These are phyloP conservation scores for Blastobotrys arbuscula DNA, from an alignment of 1,139 yeast species.

Conservation along the genomic window DNA sequence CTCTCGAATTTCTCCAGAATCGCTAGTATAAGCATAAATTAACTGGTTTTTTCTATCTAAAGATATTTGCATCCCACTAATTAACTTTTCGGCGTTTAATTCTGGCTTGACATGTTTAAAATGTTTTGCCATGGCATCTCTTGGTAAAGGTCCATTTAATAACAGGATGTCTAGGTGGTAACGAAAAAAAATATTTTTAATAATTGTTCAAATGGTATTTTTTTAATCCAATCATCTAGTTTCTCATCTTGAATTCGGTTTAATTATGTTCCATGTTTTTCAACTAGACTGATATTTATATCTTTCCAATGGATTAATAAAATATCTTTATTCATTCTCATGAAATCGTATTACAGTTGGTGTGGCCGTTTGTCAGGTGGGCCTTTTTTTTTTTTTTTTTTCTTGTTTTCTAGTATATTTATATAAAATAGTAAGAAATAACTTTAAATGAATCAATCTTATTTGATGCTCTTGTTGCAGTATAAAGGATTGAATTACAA, in stretches of 20 bases:
- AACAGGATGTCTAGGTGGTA: neutral
- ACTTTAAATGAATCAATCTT: too few relatives aligned
- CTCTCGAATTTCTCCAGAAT: neutral
- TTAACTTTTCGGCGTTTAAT: neutral
- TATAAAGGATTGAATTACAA: too few relatives aligned
- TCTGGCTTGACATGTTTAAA: neutral
- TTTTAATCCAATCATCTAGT: neutral
- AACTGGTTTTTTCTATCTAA: neutral
- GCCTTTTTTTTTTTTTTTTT: too few relatives aligned
- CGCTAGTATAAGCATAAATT: neutral
- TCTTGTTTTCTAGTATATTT: too few relatives aligned
- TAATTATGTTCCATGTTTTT: neutral
- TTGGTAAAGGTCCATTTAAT: neutral
- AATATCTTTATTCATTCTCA: too few relatives aligned
- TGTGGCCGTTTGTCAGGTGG: too few relatives aligned
- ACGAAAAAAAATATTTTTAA: conserved; percentile 1
- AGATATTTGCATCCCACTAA: neutral
- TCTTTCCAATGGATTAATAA: neutral
- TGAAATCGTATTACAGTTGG: too few relatives aligned
- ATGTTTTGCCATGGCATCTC: neutral
- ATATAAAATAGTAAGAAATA: too few relatives aligned
- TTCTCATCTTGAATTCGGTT: neutral
- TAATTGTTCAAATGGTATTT: neutral
- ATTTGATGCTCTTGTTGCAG: too few relatives aligned
- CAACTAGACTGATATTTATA: neutral